Conservation (phyloP, 345 rosid species). For the Carallia pectinifolia region DNA sequence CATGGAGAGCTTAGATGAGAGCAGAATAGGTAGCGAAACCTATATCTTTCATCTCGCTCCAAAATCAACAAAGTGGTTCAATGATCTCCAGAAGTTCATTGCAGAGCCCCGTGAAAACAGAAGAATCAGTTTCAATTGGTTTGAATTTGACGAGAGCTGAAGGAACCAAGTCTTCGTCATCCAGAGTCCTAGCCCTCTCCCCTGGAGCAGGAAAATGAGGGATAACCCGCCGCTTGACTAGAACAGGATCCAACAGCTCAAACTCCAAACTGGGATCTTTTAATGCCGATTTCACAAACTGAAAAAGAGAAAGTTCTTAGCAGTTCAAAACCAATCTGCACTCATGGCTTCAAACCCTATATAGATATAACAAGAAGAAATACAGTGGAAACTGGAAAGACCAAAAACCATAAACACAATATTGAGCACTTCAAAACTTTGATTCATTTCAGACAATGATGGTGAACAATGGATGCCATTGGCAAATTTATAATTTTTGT, state of each 20-base stretch:
- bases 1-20: neutral
- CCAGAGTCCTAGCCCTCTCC: conserved; percentile 55
- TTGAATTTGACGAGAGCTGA: conserved; percentile 81
- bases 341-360: neutral
- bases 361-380: neutral
- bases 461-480: too few relatives aligned
- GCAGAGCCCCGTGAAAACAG: conserved; percentile 68
- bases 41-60: neutral
- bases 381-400: too few relatives aligned
- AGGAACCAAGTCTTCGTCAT: conserved; percentile 83
- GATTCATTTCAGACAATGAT: too few relatives aligned
- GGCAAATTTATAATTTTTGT: too few relatives aligned
- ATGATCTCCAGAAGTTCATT: conserved; percentile 50
- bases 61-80: conserved; percentile 22
- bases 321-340: neutral
- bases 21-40: neutral
- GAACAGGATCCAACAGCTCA: conserved; percentile 65
- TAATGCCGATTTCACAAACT: conserved; percentile 83
- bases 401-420: too few relatives aligned
- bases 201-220: conserved; percentile 52
- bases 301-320: conserved; percentile 10
- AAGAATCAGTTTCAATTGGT: conserved; percentile 59
- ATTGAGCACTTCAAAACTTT: too few relatives aligned
- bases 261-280: conserved; percentile 85
- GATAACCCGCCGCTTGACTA: conserved; percentile 63